Base-by-base conservation (phyloP, 352 stramenopile species). In the Thalassiosira livingstoniorum region DNA sequence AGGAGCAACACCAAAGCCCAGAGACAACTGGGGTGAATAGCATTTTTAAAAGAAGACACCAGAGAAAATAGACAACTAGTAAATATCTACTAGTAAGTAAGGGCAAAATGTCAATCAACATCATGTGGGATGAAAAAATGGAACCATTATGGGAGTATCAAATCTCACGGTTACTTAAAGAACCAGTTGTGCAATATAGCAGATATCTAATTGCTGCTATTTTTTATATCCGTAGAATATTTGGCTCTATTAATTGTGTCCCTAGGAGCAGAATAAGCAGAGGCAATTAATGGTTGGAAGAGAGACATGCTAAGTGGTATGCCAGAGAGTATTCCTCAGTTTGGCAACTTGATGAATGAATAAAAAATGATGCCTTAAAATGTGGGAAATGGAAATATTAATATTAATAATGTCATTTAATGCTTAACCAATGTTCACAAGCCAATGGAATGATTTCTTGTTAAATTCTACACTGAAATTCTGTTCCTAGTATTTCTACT, bases 231-330 rank as follows among this genome's bases (percentile, higher is more conserved):
- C 34, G 25, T 64, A 27, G 23, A 39, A 34, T 64, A 13, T 37
- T 72, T 61, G 64, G 64, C 11, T n/a, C 11, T n/a, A 72, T 10
- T n/a, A 72, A 58, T 23, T 35, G 31, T 47, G 64, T 64, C 13
- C 64, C 64, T 27, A 69, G 35, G 23, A 7, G 15, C 7, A 7
- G 39, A 7, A n/a, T n/a, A n/a, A n/a, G n/a, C n/a, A n/a, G n/a
- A n/a, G n/a, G n/a, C n/a, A n/a, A n/a, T n/a, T n/a, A 47, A 7
- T 47, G 15, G 7, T 47, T 18, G 39, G 15, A 47, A 47, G 15
- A 47, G 7, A 47, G 15, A 15, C 39, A 47, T 15, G 39, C 15
- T 7, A 47, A 47, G 7, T 47, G 39, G 39, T 47, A 47, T 15
- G 15, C 7, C 7, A 47, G 39, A 7, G 39, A 47, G 15, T 47